Conservation (phyloP, 2,329 filamentous ascomycete species). For the Fusarium buxicola region DNA sequence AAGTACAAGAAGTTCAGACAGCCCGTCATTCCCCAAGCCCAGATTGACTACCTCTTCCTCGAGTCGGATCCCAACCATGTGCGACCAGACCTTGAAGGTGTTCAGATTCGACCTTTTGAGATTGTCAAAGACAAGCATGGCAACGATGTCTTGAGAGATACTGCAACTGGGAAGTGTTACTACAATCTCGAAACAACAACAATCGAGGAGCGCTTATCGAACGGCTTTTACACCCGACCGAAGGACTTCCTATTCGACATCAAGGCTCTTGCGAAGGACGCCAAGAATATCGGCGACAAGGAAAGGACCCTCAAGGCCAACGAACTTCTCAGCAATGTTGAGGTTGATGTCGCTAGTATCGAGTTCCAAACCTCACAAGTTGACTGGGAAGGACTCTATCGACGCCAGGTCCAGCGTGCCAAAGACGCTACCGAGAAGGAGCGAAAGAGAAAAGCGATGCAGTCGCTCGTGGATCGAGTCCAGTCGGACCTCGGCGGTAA, state of each 20-base stretch:
- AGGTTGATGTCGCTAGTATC: constrained; percentile 88
- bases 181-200: constrained; percentile 95
- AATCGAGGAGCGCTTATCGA: constrained; percentile 95
- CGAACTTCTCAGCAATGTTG: constrained; percentile 91
- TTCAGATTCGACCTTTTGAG: constrained; percentile 79
- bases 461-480: constrained; percentile 63
- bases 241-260: constrained; percentile 92
- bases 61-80: constrained; percentile 81
- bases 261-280: constrained; percentile 84
- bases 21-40: constrained; percentile 77
- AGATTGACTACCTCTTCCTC: constrained; percentile 85
- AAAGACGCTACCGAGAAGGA: constrained; percentile 69
- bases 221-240: constrained; percentile 93
- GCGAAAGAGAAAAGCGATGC: constrained; percentile 71
- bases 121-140: constrained; percentile 84
- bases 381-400: constrained; percentile 86
- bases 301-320: constrained; percentile 88
- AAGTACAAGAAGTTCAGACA: constrained; percentile 91
- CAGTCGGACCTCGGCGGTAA: constrained; percentile 65
- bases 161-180: constrained; percentile 83
- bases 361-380: constrained; percentile 74
- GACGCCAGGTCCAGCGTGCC: constrained; percentile 75
- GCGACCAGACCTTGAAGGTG: constrained; percentile 64
- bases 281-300: constrained; percentile 83
- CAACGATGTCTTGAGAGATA: constrained; percentile 79